Percentiles rank a stretch among this genome's conserved stretches.
Evolutionary conservation across 1,284 basidiomycete species (phyloP).

Genomic region (Cystobasidium sp.): DNA sequence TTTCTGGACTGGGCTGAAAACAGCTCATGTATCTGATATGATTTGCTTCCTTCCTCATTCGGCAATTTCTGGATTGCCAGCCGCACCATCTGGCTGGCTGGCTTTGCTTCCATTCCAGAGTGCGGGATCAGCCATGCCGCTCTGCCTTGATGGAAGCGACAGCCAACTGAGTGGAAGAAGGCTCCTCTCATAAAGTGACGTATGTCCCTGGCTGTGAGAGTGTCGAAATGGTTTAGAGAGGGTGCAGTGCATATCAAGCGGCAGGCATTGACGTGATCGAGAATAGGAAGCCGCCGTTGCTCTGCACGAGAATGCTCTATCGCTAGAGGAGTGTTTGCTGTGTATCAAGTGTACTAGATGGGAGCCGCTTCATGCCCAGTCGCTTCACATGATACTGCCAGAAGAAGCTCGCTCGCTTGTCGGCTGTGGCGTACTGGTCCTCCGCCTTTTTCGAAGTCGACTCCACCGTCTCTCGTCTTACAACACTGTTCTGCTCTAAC

Average conservation of each 20-base stretch:
- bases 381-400: too few species aligned
- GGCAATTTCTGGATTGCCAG: not conserved
- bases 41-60: slow-evolving; percentile 2
- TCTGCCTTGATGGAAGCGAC: too few species aligned
- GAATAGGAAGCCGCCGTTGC: not conserved
- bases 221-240: not conserved
- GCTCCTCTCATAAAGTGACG: not conserved
- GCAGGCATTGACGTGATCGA: not conserved
- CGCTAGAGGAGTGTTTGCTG: too few species aligned
- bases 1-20: not conserved
- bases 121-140: too few species aligned
- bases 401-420: too few species aligned
- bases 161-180: not conserved
- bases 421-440: too few species aligned
- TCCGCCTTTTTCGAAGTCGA: too few species aligned
- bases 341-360: not conserved
- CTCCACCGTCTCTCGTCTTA: too few species aligned
- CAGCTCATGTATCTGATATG: not conserved
- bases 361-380: not conserved
- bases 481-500: too few species aligned
- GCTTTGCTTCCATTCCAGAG: too few species aligned
- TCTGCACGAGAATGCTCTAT: too few species aligned
- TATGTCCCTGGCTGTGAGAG: not conserved
- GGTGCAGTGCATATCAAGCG: not conserved
- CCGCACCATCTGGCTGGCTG: not conserved